Conservation (phyloP, 495 filamentous ascomycete species). For the Bathelium albidoporum region DNA sequence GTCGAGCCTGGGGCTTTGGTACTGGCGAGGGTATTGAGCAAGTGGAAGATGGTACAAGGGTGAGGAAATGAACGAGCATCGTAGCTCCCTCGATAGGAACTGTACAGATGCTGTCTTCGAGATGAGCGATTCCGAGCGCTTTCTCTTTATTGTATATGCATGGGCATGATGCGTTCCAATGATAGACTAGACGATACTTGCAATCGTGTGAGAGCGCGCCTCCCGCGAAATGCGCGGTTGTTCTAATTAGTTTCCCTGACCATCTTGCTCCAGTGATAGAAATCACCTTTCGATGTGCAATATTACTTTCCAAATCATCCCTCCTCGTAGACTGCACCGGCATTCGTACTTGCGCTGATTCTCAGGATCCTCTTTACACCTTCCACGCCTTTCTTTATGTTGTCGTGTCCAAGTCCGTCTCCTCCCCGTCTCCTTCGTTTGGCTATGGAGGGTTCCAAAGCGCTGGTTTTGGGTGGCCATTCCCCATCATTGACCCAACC, state of each 20-base stretch:
- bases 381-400: constrained; percentile 4
- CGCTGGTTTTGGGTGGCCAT: constrained; percentile 67
- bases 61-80: neutral
- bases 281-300: neutral
- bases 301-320: neutral
- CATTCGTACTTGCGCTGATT: constrained; percentile 14
- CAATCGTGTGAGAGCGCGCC: too few relatives aligned
- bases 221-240: neutral
- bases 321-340: neutral
- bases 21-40: neutral
- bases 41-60: neutral
- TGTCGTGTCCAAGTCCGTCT: constrained; percentile 4
- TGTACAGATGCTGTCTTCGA: too few relatives aligned
- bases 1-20: neutral
- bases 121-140: too few relatives aligned
- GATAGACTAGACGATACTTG: neutral
- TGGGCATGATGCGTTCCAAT: too few relatives aligned
- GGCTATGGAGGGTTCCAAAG: constrained; percentile 23
- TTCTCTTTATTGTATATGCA: too few relatives aligned
- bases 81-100: neutral
- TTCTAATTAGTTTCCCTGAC: too few relatives aligned
- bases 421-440: constrained; percentile 15
- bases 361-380: constrained; percentile 24
- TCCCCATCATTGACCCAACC: constrained; percentile 93
- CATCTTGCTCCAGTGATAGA: too few relatives aligned